Percentiles rank a stretch among this genome's conserved stretches.
Evolutionary conservation across 306 rosid genomes (phyloP).

Genomic region (Rubus parviflorus): DNA sequence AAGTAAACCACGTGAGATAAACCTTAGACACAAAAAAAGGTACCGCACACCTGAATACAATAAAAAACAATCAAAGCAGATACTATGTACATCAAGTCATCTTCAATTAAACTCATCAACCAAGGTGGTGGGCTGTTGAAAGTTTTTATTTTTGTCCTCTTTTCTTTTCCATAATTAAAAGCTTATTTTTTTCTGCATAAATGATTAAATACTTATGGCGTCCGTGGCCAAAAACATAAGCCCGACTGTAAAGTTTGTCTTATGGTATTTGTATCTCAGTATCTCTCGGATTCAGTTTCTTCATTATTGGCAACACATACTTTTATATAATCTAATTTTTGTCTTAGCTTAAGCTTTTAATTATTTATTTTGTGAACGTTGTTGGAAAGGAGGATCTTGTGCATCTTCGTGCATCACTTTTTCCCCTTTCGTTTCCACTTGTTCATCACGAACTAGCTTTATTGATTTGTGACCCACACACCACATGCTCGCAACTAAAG

Average conservation of each 20-base stretch:
- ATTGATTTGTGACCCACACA: not conserved
- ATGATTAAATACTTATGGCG: not conserved
- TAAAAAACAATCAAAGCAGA: too few species aligned
- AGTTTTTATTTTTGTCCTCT: too few species aligned
- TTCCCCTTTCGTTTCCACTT: not conserved
- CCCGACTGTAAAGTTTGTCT: not conserved
- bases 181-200: too few species aligned
- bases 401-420: not conserved
- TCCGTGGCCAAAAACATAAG: conserved; percentile 3
- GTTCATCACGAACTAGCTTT: not conserved
- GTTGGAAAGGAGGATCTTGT: conserved; percentile 9
- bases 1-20: too few species aligned
- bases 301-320: not conserved
- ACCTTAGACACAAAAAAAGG: too few species aligned
- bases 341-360: not conserved
- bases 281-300: not conserved
- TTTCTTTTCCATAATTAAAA: too few species aligned
- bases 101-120: too few species aligned
- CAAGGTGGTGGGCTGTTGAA: too few species aligned
- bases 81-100: too few species aligned
- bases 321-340: not conserved
- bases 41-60: too few species aligned
- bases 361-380: not conserved
- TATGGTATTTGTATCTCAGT: not conserved
- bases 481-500: not conserved